A percentile compares a stretch with the other conserved stretches of the same genome.
These are phyloP conservation scores for Puccinia horiana DNA, from an alignment of 1,284 basidiomycete genomes.

Conservation along the genomic window DNA sequence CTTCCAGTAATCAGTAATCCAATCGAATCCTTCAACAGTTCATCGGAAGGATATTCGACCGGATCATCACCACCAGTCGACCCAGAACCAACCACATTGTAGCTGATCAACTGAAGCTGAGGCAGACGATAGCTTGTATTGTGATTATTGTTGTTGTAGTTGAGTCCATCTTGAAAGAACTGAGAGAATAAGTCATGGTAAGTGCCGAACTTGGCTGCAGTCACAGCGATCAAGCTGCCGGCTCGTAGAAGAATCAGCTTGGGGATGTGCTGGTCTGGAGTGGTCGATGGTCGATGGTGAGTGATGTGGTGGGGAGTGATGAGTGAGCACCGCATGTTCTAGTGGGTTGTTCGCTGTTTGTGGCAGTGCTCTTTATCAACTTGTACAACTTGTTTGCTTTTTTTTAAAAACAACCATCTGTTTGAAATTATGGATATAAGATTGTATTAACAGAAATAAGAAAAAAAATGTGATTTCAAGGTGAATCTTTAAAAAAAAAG, in stretches of 20 bases:
- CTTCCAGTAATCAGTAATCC: conserved; percentile 29
- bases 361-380: too few species aligned
- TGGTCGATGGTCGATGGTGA: background rate
- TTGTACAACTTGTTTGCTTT: too few species aligned
- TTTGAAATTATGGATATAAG: too few species aligned
- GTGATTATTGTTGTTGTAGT: background rate
- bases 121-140: too few species aligned
- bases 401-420: too few species aligned
- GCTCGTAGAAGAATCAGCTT: conserved; percentile 19
- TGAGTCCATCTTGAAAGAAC: conserved; percentile 26
- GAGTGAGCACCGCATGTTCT: background rate
- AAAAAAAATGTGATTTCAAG: too few species aligned
- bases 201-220: conserved; percentile 3
- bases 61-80: background rate
- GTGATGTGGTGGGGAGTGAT: background rate
- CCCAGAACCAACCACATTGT: background rate
- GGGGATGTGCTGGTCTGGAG: background rate
- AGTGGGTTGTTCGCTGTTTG: too few species aligned
- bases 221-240: background rate
- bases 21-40: background rate
- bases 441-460: too few species aligned
- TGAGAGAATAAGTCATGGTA: conserved; percentile 29
- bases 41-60: conserved; percentile 18
- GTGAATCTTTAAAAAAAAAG: too few species aligned
- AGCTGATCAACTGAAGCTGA: conserved; percentile 1